Base-by-base conservation (phyloP, 1,139 yeast genomes). In the Geotrichum siamense region DNA sequence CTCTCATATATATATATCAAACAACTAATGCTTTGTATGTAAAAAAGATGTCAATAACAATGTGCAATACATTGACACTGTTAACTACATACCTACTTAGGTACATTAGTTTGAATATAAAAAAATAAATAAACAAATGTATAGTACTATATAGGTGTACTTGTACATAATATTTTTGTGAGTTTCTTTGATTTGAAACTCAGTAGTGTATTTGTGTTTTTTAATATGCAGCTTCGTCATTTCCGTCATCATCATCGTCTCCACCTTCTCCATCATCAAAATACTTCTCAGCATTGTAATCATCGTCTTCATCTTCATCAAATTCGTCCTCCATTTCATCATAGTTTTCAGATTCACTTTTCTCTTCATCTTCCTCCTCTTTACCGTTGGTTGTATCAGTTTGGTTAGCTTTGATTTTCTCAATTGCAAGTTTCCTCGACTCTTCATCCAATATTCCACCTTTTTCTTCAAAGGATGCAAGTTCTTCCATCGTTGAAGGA, bases 291-390 rank as follows among this genome's bases (percentile, higher is more conserved):
- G 77, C 79, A 55, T 77, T 76, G 55, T 78, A 77, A 53, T 75
- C 77, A 58, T 84, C 94, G 50, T 81, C 86, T 49, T 79, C 87
- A 52, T 76, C 84, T 29, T 73, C 79, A 50, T 81, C 91, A 45
- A 82, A 91, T 48, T 82, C 93, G 38, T 82, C 84, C 52, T 78
- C 85, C 52, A 79, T 85, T 49, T 78, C 82, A 45, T 79, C 86
- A 37, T 76, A 82, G 47, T 76, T 82, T 39, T 78, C 85, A 45
- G 76, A 81, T 47, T 72, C 79, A 33, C 74, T 78, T 44, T 55
- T 57, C 23, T 48, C 51, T 25, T 75, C 82, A 38, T 71, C 75
- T 23, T 69, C 67, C 10, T 59, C 65, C 27, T 72, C 78, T 35
- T 74, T 79, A n/a, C 64, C 68, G 32, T 66, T 74, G 8, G 56